phyloP scores from a whole-genome alignment of 768 basidiomycete genomes.

The Tylopilus vinaceipallidus region DNA sequence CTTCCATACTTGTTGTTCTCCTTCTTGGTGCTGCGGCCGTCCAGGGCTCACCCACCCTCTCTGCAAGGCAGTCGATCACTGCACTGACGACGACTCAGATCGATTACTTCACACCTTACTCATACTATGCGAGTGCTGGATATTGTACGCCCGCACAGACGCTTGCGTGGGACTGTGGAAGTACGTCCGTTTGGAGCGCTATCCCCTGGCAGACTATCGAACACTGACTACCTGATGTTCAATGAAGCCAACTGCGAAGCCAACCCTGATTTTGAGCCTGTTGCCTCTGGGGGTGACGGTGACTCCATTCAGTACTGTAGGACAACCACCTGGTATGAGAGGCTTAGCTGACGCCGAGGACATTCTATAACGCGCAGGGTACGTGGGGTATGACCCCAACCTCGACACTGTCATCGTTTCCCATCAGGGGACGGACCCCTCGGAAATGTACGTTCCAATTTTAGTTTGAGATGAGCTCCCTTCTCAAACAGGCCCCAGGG shows the following conservation, averaged over 20 bases:
- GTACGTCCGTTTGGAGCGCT: conserved; percentile 30
- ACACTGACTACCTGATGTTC: not conserved
- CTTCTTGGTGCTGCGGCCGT: conserved; percentile 17
- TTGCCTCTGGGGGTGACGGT: conserved; percentile 50
- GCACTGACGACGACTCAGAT: conserved; percentile 42
- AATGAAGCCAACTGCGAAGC: conserved; percentile 42
- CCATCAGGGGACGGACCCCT: conserved; percentile 37
- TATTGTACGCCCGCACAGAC: conserved; percentile 46
- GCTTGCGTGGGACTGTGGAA: conserved; percentile 53
- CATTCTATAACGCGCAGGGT: conserved; percentile 39
- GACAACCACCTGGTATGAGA: not conserved
- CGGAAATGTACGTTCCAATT: conserved; percentile 24
- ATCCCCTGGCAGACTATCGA: not conserved
- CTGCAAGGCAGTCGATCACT: conserved; percentile 37
- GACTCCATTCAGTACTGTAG: conserved; percentile 42
- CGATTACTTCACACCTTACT: conserved; percentile 44
- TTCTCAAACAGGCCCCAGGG: conserved; percentile 19
- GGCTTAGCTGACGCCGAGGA: not conserved
- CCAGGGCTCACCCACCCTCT: conserved; percentile 25
- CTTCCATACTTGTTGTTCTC: conserved; percentile 10
- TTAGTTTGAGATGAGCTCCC: not conserved
- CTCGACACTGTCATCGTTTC: conserved; percentile 36
- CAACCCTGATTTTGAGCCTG: conserved; percentile 45
- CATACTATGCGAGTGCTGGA: conserved; percentile 48
- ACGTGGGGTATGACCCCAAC: conserved; percentile 48